Evolutionary conservation across 306 rosid species (phyloP), one percentile per base, ranked within the genome.

Genomic region (Glycine tomentella): DNA sequence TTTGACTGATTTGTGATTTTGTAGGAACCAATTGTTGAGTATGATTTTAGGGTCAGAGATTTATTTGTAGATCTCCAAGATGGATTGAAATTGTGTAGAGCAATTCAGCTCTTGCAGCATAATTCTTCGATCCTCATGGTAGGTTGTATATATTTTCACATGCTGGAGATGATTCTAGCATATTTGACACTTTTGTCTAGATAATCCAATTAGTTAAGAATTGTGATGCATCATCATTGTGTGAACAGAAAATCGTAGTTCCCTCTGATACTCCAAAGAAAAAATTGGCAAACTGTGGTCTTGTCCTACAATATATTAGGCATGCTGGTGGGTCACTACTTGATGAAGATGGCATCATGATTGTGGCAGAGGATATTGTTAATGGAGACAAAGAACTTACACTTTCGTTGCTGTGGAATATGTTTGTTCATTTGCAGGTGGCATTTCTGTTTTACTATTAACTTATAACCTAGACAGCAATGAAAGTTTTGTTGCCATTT

Each of bases 341-440:
- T 64, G 97, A 95, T 82, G 93, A 92, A 72, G 99, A 93, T 80
- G 95, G 82, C 82, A 75, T 85, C 82, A 88, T 72, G 87, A 89
- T 93, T 75, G 77, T 53, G 77, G 89, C 86, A 51, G 97, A 89
- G 58, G 99, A 93, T 86, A 82, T 95, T 76, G 90, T 85, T 59
- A 76, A 84, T 71, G 92, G 99, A 63, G 99, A 95, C 73, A 93
- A 88, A 86, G 97, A 95, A 86, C 92, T 95, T 61, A 86, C 89
- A 77, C 80, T 93, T 61, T 89, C 95, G 58, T 89, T 95, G 90
- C 95, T 95, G 45, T 95, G 97, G 94, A 95, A 95, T 68, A 86
- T 91, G 84, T 93, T 95, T 80, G 94, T 92, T 55, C 94, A 86
- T 72, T 81, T 95, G 84, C 99, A 95, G 99, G 99, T 88, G 75